Evolutionary conservation across 2,329 filamentous ascomycete genomes (phyloP), one percentile per base, ranked within the genome.

Genomic region (Colletotrichum chlorophyti): DNA sequence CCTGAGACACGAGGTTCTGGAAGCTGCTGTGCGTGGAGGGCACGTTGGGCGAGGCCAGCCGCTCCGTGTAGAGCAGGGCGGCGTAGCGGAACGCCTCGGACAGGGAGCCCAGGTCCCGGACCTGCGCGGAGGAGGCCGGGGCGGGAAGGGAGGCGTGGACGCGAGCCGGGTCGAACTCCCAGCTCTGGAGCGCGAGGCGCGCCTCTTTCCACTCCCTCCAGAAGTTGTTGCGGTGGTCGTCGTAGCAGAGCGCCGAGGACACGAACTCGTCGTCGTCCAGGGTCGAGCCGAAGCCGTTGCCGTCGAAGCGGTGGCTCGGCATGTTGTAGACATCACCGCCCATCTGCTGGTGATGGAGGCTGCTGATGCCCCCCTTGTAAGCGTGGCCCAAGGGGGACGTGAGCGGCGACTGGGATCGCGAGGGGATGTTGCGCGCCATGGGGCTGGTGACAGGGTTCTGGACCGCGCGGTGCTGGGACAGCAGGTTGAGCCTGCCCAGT

Each of bases 11-110:
- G 17, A 96, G 83, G 64, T 87, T 88, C 72, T 96, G 91, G 74
- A 97, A 93, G 69, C 89, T 90, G 65, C 86, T 85, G 68, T 93
- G 85, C 14, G 83, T 83, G 0, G 91, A 90, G 2, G 91, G 86
- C 2, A 91, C 77, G 53, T 84, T 83, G 0, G 93, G 93, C 64
- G 89, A 87, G 2, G 91, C 92, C 21, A 97, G 85, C 5, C 93
- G 90, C 76, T 96, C 92, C 9, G 90, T 93, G 77, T 97, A 97
- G 10, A 97, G 83, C 29, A 97, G 82, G 0, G 93, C 93, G 0
- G 93, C 88, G 72, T 95, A 93, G 15, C 93, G 90, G 80, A 97
- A 97, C 10, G 90, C 90, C 72, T 97, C 92, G 17, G 91, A 96
- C 47, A 97, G 89, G 66, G 93, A 91, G 29, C 87, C 83, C 10